Evolutionary conservation across 2,329 filamentous ascomycete species (phyloP).

Genomic region (Epichloe amarillans): DNA sequence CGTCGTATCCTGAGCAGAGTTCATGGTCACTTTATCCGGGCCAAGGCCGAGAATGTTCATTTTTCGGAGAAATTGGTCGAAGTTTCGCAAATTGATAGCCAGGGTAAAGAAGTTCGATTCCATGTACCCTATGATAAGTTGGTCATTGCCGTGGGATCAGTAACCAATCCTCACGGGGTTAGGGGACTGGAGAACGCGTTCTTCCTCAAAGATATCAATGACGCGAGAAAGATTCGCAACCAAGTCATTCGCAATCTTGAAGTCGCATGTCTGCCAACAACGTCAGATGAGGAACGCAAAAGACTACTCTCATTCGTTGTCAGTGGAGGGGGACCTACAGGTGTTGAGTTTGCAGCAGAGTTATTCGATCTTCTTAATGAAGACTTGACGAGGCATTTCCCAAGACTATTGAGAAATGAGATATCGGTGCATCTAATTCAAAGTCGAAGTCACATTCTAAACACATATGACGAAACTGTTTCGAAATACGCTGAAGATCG

Average conservation of each 20-base stretch:
- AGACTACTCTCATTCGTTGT: conserved; percentile 91
- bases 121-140: conserved; percentile 97
- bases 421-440: conserved; percentile 97
- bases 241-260: conserved; percentile 82
- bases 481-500: conserved; percentile 85
- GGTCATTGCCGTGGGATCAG: conserved; percentile 80
- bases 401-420: conserved; percentile 83
- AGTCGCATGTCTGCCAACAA: conserved; percentile 83
- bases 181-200: conserved; percentile 87
- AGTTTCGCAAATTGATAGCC: conserved; percentile 56
- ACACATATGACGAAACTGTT: conserved; percentile 93
- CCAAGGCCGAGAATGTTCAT: conserved; percentile 74
- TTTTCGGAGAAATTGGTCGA: conserved; percentile 88
- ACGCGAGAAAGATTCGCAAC: conserved; percentile 82
- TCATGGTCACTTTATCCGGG: conserved; percentile 80
- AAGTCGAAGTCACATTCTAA: conserved; percentile 85
- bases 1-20: conserved; percentile 68
- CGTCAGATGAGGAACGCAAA: conserved; percentile 71
- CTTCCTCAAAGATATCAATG: conserved; percentile 90
- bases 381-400: conserved; percentile 73
- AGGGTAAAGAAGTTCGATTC: conserved; percentile 66
- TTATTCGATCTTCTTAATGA: conserved; percentile 94
- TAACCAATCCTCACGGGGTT: conserved; percentile 90
- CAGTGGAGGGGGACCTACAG: conserved; percentile 92
- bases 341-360: conserved; percentile 95